These are phyloP conservation scores for Gymnopilus dilepis DNA, from an alignment of 768 basidiomycete genomes.

Conservation along the genomic window DNA sequence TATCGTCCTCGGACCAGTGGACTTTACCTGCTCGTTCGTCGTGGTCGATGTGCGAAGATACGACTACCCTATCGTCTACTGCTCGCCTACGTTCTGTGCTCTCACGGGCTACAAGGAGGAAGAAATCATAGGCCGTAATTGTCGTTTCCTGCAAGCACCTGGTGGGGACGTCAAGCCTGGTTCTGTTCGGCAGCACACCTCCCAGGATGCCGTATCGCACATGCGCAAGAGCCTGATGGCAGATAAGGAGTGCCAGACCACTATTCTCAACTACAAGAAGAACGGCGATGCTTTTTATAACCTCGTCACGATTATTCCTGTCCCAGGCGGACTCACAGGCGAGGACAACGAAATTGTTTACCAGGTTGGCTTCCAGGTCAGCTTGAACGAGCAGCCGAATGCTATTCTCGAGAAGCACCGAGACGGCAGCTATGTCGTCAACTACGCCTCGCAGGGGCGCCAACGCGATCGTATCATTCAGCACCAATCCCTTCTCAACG, in stretches of 20 bases:
- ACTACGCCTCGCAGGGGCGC: constrained; percentile 45
- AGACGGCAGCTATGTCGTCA: constrained; percentile 78
- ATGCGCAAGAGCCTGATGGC: constrained; percentile 69
- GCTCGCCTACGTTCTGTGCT: constrained; percentile 79
- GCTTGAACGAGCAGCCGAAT: constrained; percentile 86
- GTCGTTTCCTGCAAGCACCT: constrained; percentile 89
- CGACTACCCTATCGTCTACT: constrained; percentile 91
- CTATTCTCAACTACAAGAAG: constrained; percentile 87
- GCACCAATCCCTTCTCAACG: neutral
- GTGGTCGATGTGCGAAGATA: constrained; percentile 83
- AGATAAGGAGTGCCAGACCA: constrained; percentile 89
- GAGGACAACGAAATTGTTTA: constrained; percentile 76
- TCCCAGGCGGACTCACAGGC: constrained; percentile 61
- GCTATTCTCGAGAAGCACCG: constrained; percentile 79
- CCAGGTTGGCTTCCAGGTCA: constrained; percentile 96
- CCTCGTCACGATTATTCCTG: constrained; percentile 89
- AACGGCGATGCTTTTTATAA: constrained; percentile 89
- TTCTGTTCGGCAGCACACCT: constrained; percentile 58
- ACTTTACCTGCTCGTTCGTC: constrained; percentile 90
- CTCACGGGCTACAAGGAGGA: constrained; percentile 76
- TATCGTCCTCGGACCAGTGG: constrained; percentile 87
- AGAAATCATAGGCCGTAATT: constrained; percentile 89
- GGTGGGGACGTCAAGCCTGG: constrained; percentile 46
- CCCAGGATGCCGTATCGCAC: constrained; percentile 62
- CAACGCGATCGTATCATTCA: neutral